These are phyloP conservation scores for Apiospora rasikravindrae DNA, from an alignment of 2,329 filamentous ascomycete species.

Conservation along the genomic window DNA sequence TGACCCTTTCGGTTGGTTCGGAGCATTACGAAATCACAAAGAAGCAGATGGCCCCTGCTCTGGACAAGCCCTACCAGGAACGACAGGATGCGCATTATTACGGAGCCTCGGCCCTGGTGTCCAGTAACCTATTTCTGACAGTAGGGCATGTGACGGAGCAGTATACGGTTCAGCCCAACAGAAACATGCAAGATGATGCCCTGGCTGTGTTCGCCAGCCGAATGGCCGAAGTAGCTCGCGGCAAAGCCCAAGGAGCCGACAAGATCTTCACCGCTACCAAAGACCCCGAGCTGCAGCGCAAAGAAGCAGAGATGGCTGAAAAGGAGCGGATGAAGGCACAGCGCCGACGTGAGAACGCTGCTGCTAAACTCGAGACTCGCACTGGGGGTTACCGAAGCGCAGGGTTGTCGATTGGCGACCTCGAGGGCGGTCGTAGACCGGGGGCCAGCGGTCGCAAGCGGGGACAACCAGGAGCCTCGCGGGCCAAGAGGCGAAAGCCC, in stretches of 20 bases:
- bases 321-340: conserved; percentile 73
- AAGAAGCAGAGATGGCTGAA: conserved; percentile 74
- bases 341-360: conserved; percentile 70
- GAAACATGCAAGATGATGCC: conserved; percentile 72
- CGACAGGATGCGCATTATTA: conserved; percentile 78
- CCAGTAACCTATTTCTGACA: conserved; percentile 70
- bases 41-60: conserved; percentile 70
- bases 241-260: conserved; percentile 57
- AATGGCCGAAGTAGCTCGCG: conserved; percentile 67
- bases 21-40: conserved; percentile 77
- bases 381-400: conserved; percentile 54
- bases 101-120: conserved; percentile 72
- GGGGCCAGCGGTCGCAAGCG: conserved; percentile 58
- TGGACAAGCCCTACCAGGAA: conserved; percentile 65
- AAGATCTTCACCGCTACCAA: conserved; percentile 73
- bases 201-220: conserved; percentile 70
- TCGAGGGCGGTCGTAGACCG: conserved; percentile 66
- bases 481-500: conserved; percentile 58
- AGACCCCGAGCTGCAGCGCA: conserved; percentile 78
- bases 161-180: conserved; percentile 70
- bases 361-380: conserved; percentile 66
- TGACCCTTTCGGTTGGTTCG: conserved; percentile 76
- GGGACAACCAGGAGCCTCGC: conserved; percentile 53
- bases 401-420: conserved; percentile 70
- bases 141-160: conserved; percentile 79